Base-by-base conservation (phyloP, 768 basidiomycete species). In the Phanerochaete sordida region DNA sequence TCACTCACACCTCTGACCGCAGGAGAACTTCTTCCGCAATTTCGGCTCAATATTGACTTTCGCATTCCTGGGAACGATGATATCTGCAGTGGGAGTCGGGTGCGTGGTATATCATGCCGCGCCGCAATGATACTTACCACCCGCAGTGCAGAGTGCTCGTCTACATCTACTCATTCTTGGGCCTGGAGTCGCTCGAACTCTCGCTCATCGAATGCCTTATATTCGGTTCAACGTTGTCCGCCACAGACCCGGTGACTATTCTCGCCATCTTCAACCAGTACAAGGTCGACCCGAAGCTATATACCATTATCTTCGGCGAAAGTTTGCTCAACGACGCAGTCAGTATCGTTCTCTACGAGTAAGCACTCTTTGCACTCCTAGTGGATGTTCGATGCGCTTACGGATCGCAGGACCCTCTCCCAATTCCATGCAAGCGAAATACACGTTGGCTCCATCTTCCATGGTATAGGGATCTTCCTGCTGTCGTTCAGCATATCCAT, bases 311-410 rank as follows among this genome's bases (percentile, higher is more conserved):
- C 64, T 99, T 98, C 69, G 97, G 97, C 27, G 97, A 98, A 74
- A 91, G 88, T 74, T 81, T 99, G 60, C 76, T 99, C 61, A 99
- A 99, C 75, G 97, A 99, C 79, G 97, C 97, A 21, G 97, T 98
- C 69, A 94, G 93, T 82, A 98, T 98, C 78, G 95, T 98, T 74
- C 95, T 99, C 91, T 98, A 98, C 75, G 97, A 99, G 95, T 98
- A 72, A 80, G 95, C 90, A 61, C 2, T 30, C 26, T 53, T 28
- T 43, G 48, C 52, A 11, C 50, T 39, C n/a, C n/a, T 6, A n/a
- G 15, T 49, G 9, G 24, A 15, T 56, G 26, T 19, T 21, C 23
- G 9, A 21, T 43, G 13, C 11, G n/a, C 15, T 28, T 21, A 62
- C 16, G 5, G 30, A 28, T 45, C 23, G 57, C 68, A 98, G 95